These are phyloP conservation scores for Nidula microcarpa DNA, from an alignment of 768 basidiomycete genomes.

Conservation along the genomic window DNA sequence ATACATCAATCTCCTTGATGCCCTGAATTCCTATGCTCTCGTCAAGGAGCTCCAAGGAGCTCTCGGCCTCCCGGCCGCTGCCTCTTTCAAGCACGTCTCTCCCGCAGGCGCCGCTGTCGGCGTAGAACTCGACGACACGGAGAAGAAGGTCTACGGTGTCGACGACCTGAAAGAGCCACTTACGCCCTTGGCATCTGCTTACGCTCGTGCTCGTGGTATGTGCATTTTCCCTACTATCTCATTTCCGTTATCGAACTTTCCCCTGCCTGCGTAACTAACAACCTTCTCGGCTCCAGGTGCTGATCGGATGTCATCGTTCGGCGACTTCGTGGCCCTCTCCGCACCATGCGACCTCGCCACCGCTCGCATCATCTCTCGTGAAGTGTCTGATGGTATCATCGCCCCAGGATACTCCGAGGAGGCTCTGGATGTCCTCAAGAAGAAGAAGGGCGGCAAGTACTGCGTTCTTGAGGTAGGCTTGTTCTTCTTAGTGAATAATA, in stretches of 20 bases:
- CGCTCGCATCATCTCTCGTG: slow-evolving; percentile 95
- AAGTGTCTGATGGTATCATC: slow-evolving; percentile 98
- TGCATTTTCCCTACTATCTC: not conserved
- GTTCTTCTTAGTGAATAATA: not conserved
- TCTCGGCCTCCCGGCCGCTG: slow-evolving; percentile 87
- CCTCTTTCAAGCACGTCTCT: slow-evolving; percentile 99
- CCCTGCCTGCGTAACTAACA: too few relatives aligned
- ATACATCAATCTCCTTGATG: slow-evolving; percentile 97
- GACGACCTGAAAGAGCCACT: slow-evolving; percentile 91
- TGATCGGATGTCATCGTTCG: slow-evolving; percentile 99
- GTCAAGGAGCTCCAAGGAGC: slow-evolving; percentile 92
- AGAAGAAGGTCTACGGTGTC: slow-evolving; percentile 94
- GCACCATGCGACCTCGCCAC: slow-evolving; percentile 91
- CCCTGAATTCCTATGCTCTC: slow-evolving; percentile 93
- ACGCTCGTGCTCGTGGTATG: slow-evolving; percentile 89
- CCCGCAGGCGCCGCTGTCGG: slow-evolving; percentile 97
- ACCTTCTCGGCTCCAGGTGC: slow-evolving; percentile 52
- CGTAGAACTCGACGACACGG: slow-evolving; percentile 72
- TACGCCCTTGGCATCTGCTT: slow-evolving; percentile 87
- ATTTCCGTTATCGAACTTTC: too few relatives aligned
- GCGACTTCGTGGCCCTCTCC: slow-evolving; percentile 96
- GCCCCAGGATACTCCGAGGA: slow-evolving; percentile 89
- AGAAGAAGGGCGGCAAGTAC: slow-evolving; percentile 99
- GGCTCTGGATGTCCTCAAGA: slow-evolving; percentile 85
- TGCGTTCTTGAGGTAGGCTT: slow-evolving; percentile 82